These are phyloP conservation scores for Raphanus raphanistrum DNA, from an alignment of 345 rosid genomes.

Conservation along the genomic window DNA sequence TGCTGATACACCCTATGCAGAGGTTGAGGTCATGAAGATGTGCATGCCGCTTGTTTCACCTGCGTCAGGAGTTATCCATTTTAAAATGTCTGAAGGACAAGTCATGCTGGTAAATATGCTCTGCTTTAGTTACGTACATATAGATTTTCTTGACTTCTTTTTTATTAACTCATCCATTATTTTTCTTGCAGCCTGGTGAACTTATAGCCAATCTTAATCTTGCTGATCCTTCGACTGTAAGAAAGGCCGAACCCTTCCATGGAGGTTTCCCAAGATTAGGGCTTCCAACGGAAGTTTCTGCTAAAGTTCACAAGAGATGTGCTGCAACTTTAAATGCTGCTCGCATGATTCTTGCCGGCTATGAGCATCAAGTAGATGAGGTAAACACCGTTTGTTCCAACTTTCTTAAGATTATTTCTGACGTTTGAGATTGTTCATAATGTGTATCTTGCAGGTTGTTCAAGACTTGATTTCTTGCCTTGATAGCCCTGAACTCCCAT, in stretches of 20 bases:
- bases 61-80: slow-evolving; percentile 82
- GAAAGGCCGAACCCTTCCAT: slow-evolving; percentile 95
- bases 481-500: slow-evolving; percentile 96
- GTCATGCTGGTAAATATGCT: slow-evolving; percentile 78
- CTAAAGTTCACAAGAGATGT: slow-evolving; percentile 97
- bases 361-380: slow-evolving; percentile 88
- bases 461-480: slow-evolving; percentile 88
- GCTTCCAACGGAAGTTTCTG: slow-evolving; percentile 90
- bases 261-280: slow-evolving; percentile 86
- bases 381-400: slow-evolving; percentile 44
- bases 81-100: slow-evolving; percentile 97
- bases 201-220: slow-evolving; percentile 94
- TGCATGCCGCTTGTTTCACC: slow-evolving; percentile 99
- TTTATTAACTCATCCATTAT: slow-evolving; percentile 7
- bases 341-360: slow-evolving; percentile 97
- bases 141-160: not conserved
- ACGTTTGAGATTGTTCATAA: slow-evolving; percentile 20
- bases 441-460: slow-evolving; percentile 60
- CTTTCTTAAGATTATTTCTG: slow-evolving; percentile 11
- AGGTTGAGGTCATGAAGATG: slow-evolving; percentile 99
- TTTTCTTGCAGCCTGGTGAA: slow-evolving; percentile 81
- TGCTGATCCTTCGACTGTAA: slow-evolving; percentile 97
- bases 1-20: slow-evolving; percentile 91
- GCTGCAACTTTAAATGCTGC: slow-evolving; percentile 91
- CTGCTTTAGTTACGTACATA: not conserved